Percentiles rank a stretch among this genome's conserved stretches.
These are phyloP conservation scores for Malassezia obtusa DNA, from an alignment of 1,284 basidiomycete species.

Conservation along the genomic window DNA sequence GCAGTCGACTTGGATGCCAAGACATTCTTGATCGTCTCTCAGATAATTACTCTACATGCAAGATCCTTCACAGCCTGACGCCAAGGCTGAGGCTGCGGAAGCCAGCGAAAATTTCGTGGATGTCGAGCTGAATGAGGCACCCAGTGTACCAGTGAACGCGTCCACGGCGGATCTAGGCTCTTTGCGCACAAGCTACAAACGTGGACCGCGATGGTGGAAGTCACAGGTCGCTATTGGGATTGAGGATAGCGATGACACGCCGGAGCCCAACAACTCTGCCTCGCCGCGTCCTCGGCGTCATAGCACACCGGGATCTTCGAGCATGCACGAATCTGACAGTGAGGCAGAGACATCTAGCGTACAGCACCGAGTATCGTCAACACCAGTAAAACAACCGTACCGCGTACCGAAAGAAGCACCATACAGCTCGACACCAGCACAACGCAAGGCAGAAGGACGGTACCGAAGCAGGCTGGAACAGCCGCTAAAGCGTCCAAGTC, in stretches of 20 bases:
- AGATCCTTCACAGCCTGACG: too few species aligned
- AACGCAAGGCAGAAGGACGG: conserved; percentile 4
- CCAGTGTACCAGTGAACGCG: background rate
- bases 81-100: too few species aligned
- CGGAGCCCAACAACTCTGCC: too few species aligned
- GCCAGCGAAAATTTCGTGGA: background rate
- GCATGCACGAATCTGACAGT: too few species aligned
- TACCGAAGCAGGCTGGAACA: conserved; percentile 12
- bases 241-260: too few species aligned
- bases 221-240: background rate
- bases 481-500: background rate
- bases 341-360: too few species aligned
- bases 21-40: background rate
- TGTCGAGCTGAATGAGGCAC: background rate
- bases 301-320: too few species aligned
- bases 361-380: too few species aligned
- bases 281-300: too few species aligned
- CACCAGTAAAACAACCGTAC: too few species aligned
- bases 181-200: background rate
- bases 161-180: background rate
- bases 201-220: background rate
- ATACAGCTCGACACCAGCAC: background rate
- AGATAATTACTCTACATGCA: too few species aligned
- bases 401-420: background rate
- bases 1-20: too few species aligned